A percentile compares a stretch with the other conserved stretches of the same genome.
phyloP scores from a whole-genome alignment of 179 eudicot species.

The Dionaea muscipula region DNA sequence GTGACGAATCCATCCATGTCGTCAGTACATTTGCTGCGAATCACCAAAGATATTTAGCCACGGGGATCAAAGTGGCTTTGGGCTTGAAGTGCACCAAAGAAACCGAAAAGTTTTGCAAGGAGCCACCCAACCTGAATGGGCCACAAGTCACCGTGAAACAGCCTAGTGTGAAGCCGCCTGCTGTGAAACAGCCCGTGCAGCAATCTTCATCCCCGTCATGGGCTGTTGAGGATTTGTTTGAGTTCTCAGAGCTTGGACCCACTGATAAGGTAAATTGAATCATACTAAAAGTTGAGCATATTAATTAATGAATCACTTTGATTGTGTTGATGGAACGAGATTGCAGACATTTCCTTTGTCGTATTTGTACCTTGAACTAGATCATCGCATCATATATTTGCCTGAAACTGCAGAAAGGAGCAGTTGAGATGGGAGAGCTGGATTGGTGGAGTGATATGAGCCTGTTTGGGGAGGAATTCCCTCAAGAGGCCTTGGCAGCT shows the following conservation, averaged over 20 bases:
- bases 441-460: constrained; percentile 65
- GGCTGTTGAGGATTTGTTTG: constrained; percentile 79
- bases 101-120: constrained; percentile 27
- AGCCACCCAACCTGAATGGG: constrained; percentile 49
- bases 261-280: constrained; percentile 64
- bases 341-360: too few species aligned
- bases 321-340: too few species aligned
- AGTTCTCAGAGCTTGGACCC: constrained; percentile 51
- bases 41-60: constrained; percentile 83
- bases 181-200: constrained; percentile 26
- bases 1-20: constrained; percentile 72
- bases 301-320: too few species aligned
- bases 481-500: constrained; percentile 40
- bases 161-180: constrained; percentile 23
- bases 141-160: constrained; percentile 27
- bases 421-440: constrained; percentile 53
- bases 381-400: not conserved
- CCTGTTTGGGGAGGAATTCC: constrained; percentile 49
- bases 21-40: constrained; percentile 59
- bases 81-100: constrained; percentile 40
- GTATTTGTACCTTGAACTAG: too few species aligned
- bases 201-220: constrained; percentile 48
- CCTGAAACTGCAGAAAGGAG: constrained; percentile 20
- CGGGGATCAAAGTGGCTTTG: constrained; percentile 68
- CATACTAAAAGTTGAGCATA: too few species aligned